Evolutionary conservation across 2,329 filamentous ascomycete species (phyloP).

Genomic region (Alternaria triticina): DNA sequence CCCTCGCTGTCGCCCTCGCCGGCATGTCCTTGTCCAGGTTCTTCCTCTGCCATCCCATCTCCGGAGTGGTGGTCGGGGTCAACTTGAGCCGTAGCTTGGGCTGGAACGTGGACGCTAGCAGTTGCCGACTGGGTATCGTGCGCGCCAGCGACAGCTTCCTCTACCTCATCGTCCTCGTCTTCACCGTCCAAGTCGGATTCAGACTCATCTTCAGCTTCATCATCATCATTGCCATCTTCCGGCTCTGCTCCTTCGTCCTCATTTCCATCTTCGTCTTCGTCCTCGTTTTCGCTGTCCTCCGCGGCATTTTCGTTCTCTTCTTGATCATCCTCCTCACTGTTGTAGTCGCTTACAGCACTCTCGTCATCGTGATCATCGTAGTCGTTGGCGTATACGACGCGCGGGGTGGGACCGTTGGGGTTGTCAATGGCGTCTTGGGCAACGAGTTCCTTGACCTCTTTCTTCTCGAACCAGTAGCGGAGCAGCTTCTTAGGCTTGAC

Average conservation of each 20-base stretch:
- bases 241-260: constrained; percentile 9
- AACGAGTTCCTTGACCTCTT: constrained; percentile 29
- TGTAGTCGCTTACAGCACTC: constrained; percentile 12
- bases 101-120: background rate
- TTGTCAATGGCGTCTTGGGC: constrained; percentile 15
- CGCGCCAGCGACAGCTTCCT: background rate
- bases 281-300: constrained; percentile 10
- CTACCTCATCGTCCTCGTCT: constrained; percentile 1
- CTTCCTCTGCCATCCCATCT: constrained; percentile 1
- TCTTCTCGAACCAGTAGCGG: constrained; percentile 46
- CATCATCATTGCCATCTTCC: constrained; percentile 8
- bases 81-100: background rate
- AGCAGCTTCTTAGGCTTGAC: constrained; percentile 33
- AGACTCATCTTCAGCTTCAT: background rate
- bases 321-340: constrained; percentile 15
- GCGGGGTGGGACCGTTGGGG: constrained; percentile 14
- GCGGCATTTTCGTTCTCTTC: constrained; percentile 13
- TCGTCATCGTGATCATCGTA: constrained; percentile 15
- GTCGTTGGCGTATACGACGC: constrained; percentile 13
- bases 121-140: background rate
- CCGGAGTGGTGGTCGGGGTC: background rate
- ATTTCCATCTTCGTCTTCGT: constrained; percentile 9
- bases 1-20: background rate
- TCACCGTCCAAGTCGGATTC: background rate
- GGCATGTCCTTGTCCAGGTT: background rate